Evolutionary conservation across 2,329 filamentous ascomycete genomes (phyloP).

Genomic region (Mycocentrospora acerina): DNA sequence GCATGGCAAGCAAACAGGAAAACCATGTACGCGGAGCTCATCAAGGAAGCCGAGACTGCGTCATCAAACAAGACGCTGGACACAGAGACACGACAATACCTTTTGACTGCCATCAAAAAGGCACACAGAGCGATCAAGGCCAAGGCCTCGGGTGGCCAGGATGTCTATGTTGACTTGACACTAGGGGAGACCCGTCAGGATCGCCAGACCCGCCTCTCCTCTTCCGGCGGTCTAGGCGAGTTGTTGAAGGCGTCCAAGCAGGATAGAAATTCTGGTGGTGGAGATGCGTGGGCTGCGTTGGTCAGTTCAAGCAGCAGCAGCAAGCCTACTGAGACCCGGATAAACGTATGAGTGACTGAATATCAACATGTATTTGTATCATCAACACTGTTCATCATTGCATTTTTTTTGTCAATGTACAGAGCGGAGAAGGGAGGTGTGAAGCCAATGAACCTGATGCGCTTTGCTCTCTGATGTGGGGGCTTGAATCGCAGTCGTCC

Average conservation of each 20-base stretch:
- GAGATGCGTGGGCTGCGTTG: slow-evolving; percentile 20
- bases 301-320: slow-evolving; percentile 14
- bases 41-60: slow-evolving; percentile 24
- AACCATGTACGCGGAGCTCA: slow-evolving; percentile 8
- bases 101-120: slow-evolving; percentile 21
- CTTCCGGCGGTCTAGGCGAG: slow-evolving; percentile 4
- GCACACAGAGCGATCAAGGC: slow-evolving; percentile 22
- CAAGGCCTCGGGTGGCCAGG: slow-evolving; percentile 11
- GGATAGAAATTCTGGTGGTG: slow-evolving; percentile 4
- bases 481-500: too few species aligned
- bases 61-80: slow-evolving; percentile 14
- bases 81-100: slow-evolving; percentile 12
- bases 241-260: slow-evolving; percentile 1
- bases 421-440: slow-evolving; percentile 2
- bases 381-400: slow-evolving; percentile 9
- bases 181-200: slow-evolving; percentile 10
- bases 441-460: too few species aligned
- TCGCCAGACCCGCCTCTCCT: neutral
- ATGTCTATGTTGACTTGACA: slow-evolving; percentile 19
- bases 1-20: slow-evolving; percentile 11
- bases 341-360: slow-evolving; percentile 1
- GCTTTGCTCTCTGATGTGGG: too few species aligned
- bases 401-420: slow-evolving; percentile 8
- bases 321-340: slow-evolving; percentile 4
- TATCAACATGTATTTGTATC: slow-evolving; percentile 3